These are phyloP conservation scores for Nitzschia inconspicua DNA, from an alignment of 108 stramenopile genomes.

Conservation along the genomic window DNA sequence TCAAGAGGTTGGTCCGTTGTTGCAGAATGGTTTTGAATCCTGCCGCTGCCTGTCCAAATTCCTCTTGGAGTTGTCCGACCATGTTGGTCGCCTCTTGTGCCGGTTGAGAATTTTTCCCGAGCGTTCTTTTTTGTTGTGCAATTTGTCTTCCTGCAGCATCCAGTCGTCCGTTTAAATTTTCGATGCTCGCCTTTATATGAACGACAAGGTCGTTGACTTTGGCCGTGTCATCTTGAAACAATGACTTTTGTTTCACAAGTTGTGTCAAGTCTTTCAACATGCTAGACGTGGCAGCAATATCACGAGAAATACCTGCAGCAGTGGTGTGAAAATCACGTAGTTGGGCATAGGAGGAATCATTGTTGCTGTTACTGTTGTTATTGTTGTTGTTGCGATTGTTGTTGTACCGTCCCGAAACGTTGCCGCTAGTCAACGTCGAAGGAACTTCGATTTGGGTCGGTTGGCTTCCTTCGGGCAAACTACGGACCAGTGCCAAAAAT, in stretches of 20 bases:
- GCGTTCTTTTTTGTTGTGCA: slow-evolving; percentile 55
- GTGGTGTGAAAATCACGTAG: slow-evolving; percentile 69
- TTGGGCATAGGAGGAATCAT: slow-evolving; percentile 33
- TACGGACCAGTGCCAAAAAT: slow-evolving; percentile 68
- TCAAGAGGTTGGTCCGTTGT: slow-evolving; percentile 73
- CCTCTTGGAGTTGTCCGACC: slow-evolving; percentile 71
- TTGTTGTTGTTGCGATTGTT: not conserved
- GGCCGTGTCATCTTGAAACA: slow-evolving; percentile 65
- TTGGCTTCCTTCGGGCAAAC: slow-evolving; percentile 23
- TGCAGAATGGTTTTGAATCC: slow-evolving; percentile 82
- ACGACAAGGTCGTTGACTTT: slow-evolving; percentile 72
- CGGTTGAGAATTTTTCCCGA: slow-evolving; percentile 74
- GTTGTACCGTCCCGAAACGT: slow-evolving; percentile 13
- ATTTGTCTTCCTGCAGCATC: slow-evolving; percentile 62
- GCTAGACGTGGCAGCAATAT: slow-evolving; percentile 69
- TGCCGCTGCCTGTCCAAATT: slow-evolving; percentile 73
- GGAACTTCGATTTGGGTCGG: slow-evolving; percentile 10
- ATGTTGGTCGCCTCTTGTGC: slow-evolving; percentile 81
- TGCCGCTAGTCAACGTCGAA: slow-evolving; percentile 4
- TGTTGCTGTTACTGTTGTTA: not conserved
- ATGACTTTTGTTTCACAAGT: slow-evolving; percentile 61
- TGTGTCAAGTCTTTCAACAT: slow-evolving; percentile 67
- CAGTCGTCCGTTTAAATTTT: slow-evolving; percentile 67
- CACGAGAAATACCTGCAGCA: slow-evolving; percentile 69
- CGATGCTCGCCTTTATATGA: slow-evolving; percentile 73